phyloP scores from a whole-genome alignment of 352 stramenopile genomes.

The Phytophthora citricola region DNA sequence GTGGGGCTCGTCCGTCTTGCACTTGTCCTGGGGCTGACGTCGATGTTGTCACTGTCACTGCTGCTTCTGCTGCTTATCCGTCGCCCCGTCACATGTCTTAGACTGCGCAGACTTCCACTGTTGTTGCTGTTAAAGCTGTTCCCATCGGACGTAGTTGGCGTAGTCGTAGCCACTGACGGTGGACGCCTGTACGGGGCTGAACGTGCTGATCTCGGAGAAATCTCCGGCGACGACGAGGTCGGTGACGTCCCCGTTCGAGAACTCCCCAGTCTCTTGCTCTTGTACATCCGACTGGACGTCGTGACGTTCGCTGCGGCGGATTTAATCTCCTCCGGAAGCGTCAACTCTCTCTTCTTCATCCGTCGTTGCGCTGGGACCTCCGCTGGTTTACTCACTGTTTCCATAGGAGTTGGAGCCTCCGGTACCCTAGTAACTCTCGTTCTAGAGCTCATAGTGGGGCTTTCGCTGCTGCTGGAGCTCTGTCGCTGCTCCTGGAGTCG shows the following conservation, averaged over 20 bases:
- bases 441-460: neutral
- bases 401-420: neutral
- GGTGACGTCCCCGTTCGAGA: constrained; percentile 55
- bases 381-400: constrained; percentile 7
- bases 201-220: constrained; percentile 46
- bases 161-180: constrained; percentile 36
- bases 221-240: constrained; percentile 61
- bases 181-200: constrained; percentile 39
- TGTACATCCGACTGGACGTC: constrained; percentile 25
- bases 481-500: constrained; percentile 34
- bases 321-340: constrained; percentile 41
- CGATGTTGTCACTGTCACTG: constrained; percentile 39
- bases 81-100: constrained; percentile 37
- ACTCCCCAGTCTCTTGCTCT: constrained; percentile 35
- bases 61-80: constrained; percentile 32
- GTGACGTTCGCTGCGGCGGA: constrained; percentile 13
- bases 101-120: constrained; percentile 37
- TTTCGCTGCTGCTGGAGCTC: constrained; percentile 8
- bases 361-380: constrained; percentile 21
- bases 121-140: constrained; percentile 40
- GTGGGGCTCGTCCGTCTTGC: constrained; percentile 17
- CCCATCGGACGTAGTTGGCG: constrained; percentile 25
- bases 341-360: constrained; percentile 46
- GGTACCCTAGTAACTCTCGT: neutral
- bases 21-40: constrained; percentile 22